Conservation (phyloP, 768 basidiomycete genomes). For the Rhodotorula babjevae region DNA sequence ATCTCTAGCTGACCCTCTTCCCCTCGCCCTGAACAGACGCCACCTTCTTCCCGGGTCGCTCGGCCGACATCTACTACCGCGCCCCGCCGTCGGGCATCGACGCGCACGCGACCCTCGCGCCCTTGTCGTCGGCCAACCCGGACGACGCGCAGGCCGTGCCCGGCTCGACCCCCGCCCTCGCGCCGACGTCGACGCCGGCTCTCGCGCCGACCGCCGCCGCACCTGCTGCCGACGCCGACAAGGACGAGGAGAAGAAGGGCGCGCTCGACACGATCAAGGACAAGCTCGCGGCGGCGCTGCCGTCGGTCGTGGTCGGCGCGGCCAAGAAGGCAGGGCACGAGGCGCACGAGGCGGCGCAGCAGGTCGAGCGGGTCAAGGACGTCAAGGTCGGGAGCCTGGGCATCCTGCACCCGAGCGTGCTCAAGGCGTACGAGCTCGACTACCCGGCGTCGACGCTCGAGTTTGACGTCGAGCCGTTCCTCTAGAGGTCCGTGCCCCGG, state of each 20-base stretch:
- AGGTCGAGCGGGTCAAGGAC: constrained; percentile 50
- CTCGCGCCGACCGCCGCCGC: constrained; percentile 7
- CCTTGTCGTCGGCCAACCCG: constrained; percentile 24
- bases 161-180: constrained; percentile 30
- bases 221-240: not conserved
- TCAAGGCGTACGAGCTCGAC: constrained; percentile 86
- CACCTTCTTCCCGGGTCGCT: constrained; percentile 91
- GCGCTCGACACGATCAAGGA: constrained; percentile 49
- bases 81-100: constrained; percentile 33
- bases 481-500: constrained; percentile 51
- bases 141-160: constrained; percentile 34
- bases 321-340: not conserved
- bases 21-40: constrained; percentile 57
- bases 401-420: constrained; percentile 83
- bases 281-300: constrained; percentile 53
- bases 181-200: constrained; percentile 30
- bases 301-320: constrained; percentile 38
- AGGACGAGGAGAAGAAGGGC: constrained; percentile 9
- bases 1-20: not conserved
- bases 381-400: constrained; percentile 80
- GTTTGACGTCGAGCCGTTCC: constrained; percentile 91
- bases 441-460: constrained; percentile 94
- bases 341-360: not conserved
- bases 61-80: constrained; percentile 86
- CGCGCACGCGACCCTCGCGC: constrained; percentile 40